Percentiles rank a stretch among this genome's conserved stretches.
Evolutionary conservation across 192 early-diverging fungal species (phyloP).

Genomic region (Coemansia reversa): DNA sequence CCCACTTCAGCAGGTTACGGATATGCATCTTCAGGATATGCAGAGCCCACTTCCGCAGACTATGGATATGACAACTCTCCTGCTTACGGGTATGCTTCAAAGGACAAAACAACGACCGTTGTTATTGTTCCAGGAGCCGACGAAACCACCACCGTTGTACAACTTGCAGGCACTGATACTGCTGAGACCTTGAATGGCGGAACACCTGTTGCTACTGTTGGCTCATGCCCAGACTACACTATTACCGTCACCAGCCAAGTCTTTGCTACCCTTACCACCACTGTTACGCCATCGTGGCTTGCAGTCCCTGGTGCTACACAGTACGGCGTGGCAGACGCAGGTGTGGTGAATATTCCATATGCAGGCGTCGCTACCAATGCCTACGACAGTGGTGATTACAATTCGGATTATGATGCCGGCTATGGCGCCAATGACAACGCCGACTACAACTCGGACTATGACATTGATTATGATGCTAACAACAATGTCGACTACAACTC

Average conservation of each 20-base stretch:
- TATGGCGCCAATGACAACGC: conserved; percentile 3
- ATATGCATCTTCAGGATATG: conserved; percentile 8
- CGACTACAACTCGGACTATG: background rate
- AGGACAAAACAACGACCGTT: conserved; percentile 16
- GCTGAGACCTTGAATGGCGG: conserved; percentile 41
- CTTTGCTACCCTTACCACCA: conserved; percentile 40
- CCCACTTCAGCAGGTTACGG: background rate
- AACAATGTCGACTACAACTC: background rate
- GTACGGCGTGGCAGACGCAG: conserved; percentile 7
- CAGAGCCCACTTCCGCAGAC: background rate
- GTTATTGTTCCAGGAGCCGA: conserved; percentile 20
- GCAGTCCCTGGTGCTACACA: conserved; percentile 20
- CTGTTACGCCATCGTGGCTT: conserved; percentile 41
- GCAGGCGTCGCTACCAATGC: no score
- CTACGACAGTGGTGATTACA: conserved; percentile 9
- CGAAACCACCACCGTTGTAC: conserved; percentile 31
- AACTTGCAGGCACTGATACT: conserved; percentile 32
- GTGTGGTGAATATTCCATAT: background rate
- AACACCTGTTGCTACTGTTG: conserved; percentile 37
- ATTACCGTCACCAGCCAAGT: conserved; percentile 44
- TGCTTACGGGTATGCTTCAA: conserved; percentile 13
- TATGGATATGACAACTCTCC: conserved; percentile 14
- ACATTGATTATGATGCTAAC: background rate
- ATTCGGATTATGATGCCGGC: background rate
- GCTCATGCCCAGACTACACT: conserved; percentile 45